These are phyloP conservation scores for Draba incana DNA, from an alignment of 345 rosid species.

Conservation along the genomic window DNA sequence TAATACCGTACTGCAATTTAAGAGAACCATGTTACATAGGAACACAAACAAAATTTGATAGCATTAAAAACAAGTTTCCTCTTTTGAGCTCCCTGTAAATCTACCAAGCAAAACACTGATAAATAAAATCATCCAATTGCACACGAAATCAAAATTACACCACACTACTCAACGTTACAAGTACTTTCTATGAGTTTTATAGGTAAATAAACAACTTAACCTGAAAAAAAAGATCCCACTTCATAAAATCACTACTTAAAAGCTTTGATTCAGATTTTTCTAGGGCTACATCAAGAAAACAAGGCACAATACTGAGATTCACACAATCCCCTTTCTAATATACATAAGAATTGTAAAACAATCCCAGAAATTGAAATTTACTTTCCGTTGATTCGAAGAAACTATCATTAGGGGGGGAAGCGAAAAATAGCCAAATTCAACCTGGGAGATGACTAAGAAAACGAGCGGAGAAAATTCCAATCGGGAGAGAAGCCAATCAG, in stretches of 20 bases:
- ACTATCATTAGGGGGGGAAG: too few species aligned
- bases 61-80: not conserved
- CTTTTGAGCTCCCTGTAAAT: not conserved
- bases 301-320: constrained; percentile 1
- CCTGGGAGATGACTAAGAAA: constrained; percentile 29
- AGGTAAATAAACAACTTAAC: not conserved
- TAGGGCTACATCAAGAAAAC: not conserved
- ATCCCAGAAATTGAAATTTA: constrained; percentile 3
- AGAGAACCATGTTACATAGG: not conserved
- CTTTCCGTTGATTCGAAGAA: too few species aligned
- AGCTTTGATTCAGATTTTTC: not conserved
- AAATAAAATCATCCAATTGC: not conserved
- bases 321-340: not conserved
- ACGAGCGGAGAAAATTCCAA: not conserved
- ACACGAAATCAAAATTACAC: not conserved
- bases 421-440: not conserved
- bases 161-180: not conserved
- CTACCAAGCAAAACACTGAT: not conserved
- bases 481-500: constrained; percentile 20
- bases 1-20: constrained; percentile 9
- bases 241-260: too few species aligned
- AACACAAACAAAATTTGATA: not conserved
- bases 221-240: too few species aligned
- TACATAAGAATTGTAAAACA: too few species aligned
- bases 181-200: not conserved